Conservation (phyloP, 345 rosid species). For the Sisymbrium altissimum region DNA sequence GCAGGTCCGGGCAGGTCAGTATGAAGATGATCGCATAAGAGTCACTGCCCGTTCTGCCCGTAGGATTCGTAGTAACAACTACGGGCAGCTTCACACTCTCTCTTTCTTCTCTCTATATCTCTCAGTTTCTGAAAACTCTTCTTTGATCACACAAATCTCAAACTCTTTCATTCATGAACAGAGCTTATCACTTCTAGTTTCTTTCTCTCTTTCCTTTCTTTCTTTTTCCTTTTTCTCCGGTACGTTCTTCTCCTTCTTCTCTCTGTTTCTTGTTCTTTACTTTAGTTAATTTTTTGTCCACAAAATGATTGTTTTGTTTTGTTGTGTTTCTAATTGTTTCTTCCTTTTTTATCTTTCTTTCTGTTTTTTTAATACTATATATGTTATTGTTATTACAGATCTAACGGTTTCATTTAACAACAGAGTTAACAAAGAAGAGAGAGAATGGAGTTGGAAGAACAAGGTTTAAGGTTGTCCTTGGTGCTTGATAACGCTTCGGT, state of each 20-base stretch:
- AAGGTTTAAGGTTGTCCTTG: constrained; percentile 17
- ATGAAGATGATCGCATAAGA: constrained; percentile 3
- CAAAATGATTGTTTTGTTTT: neutral
- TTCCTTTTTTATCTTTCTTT: neutral
- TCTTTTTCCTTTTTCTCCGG: neutral
- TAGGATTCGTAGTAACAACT: constrained; percentile 25
- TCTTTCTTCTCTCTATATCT: neutral
- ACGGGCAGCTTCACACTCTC: constrained; percentile 27
- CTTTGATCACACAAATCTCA: constrained; percentile 30
- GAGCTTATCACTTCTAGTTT: neutral
- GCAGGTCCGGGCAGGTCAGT: constrained; percentile 32
- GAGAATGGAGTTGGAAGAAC: constrained; percentile 22
- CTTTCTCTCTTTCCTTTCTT: neutral
- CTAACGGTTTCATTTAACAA: neutral
- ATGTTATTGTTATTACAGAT: constrained; percentile 10
- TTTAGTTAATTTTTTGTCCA: neutral
- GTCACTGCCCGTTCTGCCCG: constrained; percentile 31
- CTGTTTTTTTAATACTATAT: neutral
- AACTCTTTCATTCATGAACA: constrained; percentile 7
- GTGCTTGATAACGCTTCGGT: neutral
- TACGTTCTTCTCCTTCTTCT: constrained; percentile 1
- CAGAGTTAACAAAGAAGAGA: neutral
- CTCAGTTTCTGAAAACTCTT: constrained; percentile 14
- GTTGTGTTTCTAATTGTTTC: neutral
- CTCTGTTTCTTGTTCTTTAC: neutral